Base-by-base conservation (phyloP, 768 basidiomycete genomes). In the Dictyophora rubrovolvata region DNA sequence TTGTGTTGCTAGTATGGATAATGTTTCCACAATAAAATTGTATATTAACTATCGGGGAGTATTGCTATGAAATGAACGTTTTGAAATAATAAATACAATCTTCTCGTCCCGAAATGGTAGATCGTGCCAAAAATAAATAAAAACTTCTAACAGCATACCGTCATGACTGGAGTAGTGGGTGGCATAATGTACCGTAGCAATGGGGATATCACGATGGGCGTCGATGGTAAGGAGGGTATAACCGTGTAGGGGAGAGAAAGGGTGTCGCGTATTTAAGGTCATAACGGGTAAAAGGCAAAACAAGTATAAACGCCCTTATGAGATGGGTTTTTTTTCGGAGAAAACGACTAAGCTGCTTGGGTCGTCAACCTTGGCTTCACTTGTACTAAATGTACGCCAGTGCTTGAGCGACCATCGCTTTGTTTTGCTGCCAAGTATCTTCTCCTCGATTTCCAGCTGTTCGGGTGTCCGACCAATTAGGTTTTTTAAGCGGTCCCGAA, bases 401-500 rank as follows among this genome's bases (percentile, higher is more conserved):
- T 48, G 55, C 23, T 49, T 47, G 42, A 48, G 34, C 36, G 49
- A 59, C 50, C 57, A 53, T 47, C 33, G 48, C 20, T 36, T 33
- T 6, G 28, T 16, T 21, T 59, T 35, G 23, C 17, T 51, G 35
- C 37, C 49, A 20, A 51, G 35, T 1, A 59, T 18, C 49, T 52
- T 53, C 20, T 18, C 36, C 20, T 53, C 57, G 14, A 22, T 33
- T 36, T 59, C 57, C 10, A 35, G 12, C 22, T 20, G 20, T 22
- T 59, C 57, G 11, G 50, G 48, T 2, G 33, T 23, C 8, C 57
- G 49, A 10, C 67, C 62, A 48, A 89, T 76, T 69, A 89, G 73
- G 20, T 75, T 70, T 46, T 82, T 80, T 7, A 91, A 73, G 59
- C 77, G 75, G 56, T 85, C 82, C 23, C 87, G 81, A 20, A 84